Conservation (phyloP, 2,329 filamentous ascomycete genomes). For the Xylariaceae sp. region DNA sequence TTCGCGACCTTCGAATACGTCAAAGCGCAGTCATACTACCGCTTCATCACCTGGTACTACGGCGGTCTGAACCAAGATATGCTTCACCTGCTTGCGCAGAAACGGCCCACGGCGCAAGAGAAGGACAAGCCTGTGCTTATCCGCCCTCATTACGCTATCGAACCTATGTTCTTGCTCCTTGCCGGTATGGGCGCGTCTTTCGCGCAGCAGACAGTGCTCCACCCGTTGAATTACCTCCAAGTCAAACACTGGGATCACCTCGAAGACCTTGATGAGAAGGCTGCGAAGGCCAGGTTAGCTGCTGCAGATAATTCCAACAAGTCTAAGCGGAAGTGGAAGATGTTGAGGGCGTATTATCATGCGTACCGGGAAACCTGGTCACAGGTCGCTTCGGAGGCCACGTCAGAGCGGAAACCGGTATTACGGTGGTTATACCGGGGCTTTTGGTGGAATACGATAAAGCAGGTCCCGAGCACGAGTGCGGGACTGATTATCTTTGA, state of each 20-base stretch:
- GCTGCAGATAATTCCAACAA: conserved; percentile 31
- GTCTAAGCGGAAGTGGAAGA: conserved; percentile 41
- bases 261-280: conserved; percentile 63
- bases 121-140: conserved; percentile 46
- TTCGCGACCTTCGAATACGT: conserved; percentile 72
- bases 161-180: conserved; percentile 64
- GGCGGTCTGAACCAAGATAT: conserved; percentile 50
- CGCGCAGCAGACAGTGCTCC: conserved; percentile 62
- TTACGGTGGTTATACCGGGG: conserved; percentile 62
- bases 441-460: conserved; percentile 66
- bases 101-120: conserved; percentile 36
- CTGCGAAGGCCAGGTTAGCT: conserved; percentile 40
- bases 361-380: conserved; percentile 65
- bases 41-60: conserved; percentile 66
- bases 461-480: conserved; percentile 71
- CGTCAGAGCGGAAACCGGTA: conserved; percentile 50
- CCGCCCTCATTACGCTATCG: conserved; percentile 67
- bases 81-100: conserved; percentile 45
- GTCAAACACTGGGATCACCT: conserved; percentile 67
- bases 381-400: conserved; percentile 55
- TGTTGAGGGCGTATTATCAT: conserved; percentile 61
- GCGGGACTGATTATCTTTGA: conserved; percentile 77
- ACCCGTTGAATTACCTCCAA: conserved; percentile 66
- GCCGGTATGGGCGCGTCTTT: conserved; percentile 66
- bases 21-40: conserved; percentile 69